Conservation (phyloP, 768 basidiomycete species). For the Boletus subcaerulescens region DNA sequence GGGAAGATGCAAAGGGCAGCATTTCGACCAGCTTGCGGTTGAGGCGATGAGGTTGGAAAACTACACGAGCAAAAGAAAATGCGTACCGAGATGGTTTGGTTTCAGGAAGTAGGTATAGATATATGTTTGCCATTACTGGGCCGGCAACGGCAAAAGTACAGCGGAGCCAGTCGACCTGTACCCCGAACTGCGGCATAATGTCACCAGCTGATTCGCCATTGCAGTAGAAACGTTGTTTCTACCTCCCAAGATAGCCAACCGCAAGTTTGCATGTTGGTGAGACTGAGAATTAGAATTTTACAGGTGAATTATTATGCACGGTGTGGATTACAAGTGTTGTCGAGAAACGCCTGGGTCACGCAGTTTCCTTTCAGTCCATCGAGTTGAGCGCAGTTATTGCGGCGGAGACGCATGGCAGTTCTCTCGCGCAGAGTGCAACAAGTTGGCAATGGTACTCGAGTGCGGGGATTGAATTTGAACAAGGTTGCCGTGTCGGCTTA, state of each 20-base stretch:
- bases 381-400: background rate
- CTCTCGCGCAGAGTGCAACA: too few relatives aligned
- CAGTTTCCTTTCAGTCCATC: slow-evolving; percentile 2
- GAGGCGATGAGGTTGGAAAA: slow-evolving; percentile 7
- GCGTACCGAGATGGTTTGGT: slow-evolving; percentile 32
- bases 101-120: slow-evolving; percentile 26
- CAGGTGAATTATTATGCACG: background rate
- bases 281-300: background rate
- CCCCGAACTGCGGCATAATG: slow-evolving; percentile 11
- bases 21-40: slow-evolving; percentile 35
- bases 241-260: slow-evolving; percentile 6
- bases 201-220: too few relatives aligned
- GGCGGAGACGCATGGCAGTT: background rate
- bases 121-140: slow-evolving; percentile 29
- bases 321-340: background rate
- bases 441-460: too few relatives aligned
- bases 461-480: too few relatives aligned
- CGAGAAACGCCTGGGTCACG: slow-evolving; percentile 6
- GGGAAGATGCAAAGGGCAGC: slow-evolving; percentile 37
- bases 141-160: slow-evolving; percentile 25
- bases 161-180: slow-evolving; percentile 17
- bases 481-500: too few relatives aligned
- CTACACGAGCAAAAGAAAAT: slow-evolving; percentile 10
- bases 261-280: background rate
- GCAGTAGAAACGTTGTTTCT: too few relatives aligned